Evolutionary conservation across 495 filamentous ascomycete genomes (phyloP).

Genomic region (Neurospora sp.): DNA sequence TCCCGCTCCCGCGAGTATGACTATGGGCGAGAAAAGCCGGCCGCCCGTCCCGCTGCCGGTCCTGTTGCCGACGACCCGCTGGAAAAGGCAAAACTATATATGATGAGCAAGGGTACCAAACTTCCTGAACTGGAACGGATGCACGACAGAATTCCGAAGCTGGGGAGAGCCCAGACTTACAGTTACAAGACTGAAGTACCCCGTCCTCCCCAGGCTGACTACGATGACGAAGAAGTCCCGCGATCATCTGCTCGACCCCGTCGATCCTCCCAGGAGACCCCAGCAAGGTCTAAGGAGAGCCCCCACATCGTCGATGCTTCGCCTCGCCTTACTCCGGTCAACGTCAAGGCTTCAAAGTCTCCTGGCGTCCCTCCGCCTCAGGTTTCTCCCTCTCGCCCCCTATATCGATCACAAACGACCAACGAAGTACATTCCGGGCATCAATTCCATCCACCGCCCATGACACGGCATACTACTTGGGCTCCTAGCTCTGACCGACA

Average conservation of each 20-base stretch:
- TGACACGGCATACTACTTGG: conserved; percentile 18
- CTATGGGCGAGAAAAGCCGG: conserved; percentile 20
- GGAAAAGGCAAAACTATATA: background rate
- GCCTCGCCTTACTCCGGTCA: conserved; percentile 12
- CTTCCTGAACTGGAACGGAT: background rate
- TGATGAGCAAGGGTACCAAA: background rate
- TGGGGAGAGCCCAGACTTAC: background rate
- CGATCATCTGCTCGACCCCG: conserved; percentile 24
- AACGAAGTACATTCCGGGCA: conserved; percentile 4
- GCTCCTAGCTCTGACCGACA: background rate
- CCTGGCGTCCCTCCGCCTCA: background rate
- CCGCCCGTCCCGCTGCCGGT: conserved; percentile 12
- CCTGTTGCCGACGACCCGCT: background rate
- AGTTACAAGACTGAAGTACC: conserved; percentile 23
- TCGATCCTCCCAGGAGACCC: conserved; percentile 32
- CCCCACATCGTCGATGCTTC: conserved; percentile 19
- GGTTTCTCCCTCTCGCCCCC: conserved; percentile 20
- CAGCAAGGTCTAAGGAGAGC: conserved; percentile 21
- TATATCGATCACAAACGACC: conserved; percentile 14
- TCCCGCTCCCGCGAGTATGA: conserved; percentile 18
- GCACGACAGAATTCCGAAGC: background rate
- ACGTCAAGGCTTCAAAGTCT: conserved; percentile 21
- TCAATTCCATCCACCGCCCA: conserved; percentile 6
- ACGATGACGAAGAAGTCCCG: conserved; percentile 16
- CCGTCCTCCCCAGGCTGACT: conserved; percentile 26